These are phyloP conservation scores for Komagataella kurtzmanii DNA, from an alignment of 805 yeast species.

Conservation along the genomic window DNA sequence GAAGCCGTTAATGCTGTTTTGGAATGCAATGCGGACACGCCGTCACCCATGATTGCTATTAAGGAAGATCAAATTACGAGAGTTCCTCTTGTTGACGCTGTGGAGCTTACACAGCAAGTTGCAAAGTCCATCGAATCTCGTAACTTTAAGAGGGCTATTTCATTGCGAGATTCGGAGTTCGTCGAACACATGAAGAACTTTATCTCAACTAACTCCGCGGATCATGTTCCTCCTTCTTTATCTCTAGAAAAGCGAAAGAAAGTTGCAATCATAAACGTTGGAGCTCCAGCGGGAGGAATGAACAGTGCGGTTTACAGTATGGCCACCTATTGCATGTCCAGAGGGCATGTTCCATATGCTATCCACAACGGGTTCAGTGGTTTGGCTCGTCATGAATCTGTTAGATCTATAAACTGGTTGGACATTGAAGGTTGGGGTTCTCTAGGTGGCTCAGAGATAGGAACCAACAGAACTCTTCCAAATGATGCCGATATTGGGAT, in stretches of 20 bases:
- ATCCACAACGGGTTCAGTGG: constrained; percentile 92
- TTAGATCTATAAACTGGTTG: constrained; percentile 63
- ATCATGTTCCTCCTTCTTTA: constrained; percentile 45
- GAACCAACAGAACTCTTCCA: constrained; percentile 87
- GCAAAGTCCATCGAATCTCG: constrained; percentile 73
- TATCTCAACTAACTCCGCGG: constrained; percentile 52
- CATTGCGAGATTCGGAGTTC: constrained; percentile 79
- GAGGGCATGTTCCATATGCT: constrained; percentile 85
- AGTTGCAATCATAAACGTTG: constrained; percentile 81
- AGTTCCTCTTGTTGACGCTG: constrained; percentile 82
- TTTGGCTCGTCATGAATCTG: constrained; percentile 77
- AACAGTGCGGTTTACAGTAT: constrained; percentile 89
- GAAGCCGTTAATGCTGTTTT: constrained; percentile 93
- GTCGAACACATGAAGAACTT: constrained; percentile 68
- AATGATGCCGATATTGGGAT: constrained; percentile 69
- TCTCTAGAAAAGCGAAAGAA: constrained; percentile 52
- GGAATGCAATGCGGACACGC: constrained; percentile 77
- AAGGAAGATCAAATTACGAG: constrained; percentile 79
- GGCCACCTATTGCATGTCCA: constrained; percentile 74
- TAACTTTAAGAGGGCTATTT: constrained; percentile 80
- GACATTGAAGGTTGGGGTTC: constrained; percentile 84
- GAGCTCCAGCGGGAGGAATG: constrained; percentile 97
- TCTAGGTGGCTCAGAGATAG: constrained; percentile 91
- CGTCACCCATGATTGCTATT: constrained; percentile 90
- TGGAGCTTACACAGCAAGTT: constrained; percentile 72